These are phyloP conservation scores for Yamadazyma trypodendri DNA, from an alignment of 1,139 yeast species.

Conservation along the genomic window DNA sequence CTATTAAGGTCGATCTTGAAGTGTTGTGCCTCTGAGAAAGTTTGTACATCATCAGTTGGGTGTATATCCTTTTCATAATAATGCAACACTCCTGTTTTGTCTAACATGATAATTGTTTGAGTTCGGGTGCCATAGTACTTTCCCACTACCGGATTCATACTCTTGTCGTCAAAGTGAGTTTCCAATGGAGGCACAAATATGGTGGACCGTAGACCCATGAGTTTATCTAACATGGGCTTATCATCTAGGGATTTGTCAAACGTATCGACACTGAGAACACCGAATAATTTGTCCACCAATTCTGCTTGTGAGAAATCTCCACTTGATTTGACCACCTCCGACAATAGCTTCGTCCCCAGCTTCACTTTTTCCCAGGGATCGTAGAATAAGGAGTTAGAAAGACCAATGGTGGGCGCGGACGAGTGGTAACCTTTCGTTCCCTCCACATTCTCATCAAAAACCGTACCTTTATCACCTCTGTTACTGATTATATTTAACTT, in stretches of 20 bases:
- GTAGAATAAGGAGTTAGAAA: conserved; percentile 62
- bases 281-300: conserved; percentile 53
- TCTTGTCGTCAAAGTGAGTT: conserved; percentile 12
- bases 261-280: conserved; percentile 50
- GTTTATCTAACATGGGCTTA: conserved; percentile 25
- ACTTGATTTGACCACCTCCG: conserved; percentile 29
- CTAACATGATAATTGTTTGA: conserved; percentile 72
- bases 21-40: neutral
- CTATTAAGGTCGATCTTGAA: conserved; percentile 9
- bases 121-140: conserved; percentile 84
- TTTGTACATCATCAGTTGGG: conserved; percentile 19
- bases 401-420: conserved; percentile 39
- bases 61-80: conserved; percentile 42
- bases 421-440: conserved; percentile 8
- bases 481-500: conserved; percentile 53
- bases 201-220: conserved; percentile 52
- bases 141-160: conserved; percentile 30
- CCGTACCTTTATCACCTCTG: conserved; percentile 42
- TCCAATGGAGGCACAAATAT: conserved; percentile 71
- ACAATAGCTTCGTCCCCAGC: conserved; percentile 48
- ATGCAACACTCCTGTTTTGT: conserved; percentile 41
- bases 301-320: conserved; percentile 18
- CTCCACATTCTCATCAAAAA: conserved; percentile 20
- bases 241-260: conserved; percentile 28
- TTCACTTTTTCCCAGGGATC: conserved; percentile 75